Base-by-base conservation (phyloP, 768 basidiomycete genomes). In the Pleurotus sapidus region DNA sequence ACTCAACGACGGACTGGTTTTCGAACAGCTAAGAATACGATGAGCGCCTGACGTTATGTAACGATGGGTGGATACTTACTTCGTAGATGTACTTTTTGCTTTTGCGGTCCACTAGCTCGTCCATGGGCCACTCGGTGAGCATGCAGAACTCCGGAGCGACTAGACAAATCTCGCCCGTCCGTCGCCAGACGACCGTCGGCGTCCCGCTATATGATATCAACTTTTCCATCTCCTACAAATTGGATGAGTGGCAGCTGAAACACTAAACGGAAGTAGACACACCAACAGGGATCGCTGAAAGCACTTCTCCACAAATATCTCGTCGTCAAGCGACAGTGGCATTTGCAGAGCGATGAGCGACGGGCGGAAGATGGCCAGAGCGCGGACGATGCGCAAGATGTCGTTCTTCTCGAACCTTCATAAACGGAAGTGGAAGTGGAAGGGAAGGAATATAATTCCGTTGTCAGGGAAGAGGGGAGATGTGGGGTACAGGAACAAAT, bases 291-390 rank as follows among this genome's bases (percentile, higher is more conserved):
- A 93, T 51, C 96, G 80, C 72, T 98, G 96, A 69, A 98, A 96
- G 63, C 92, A 96, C 67, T 88, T 88, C 74, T 98, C 96, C 50
- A 96, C 89, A 70, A 98, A 98, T 2, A 96, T 82, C 70, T 98
- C 96, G 73, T 98, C 96, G 64, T 97, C 95, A 57, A 94, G 85
- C 15, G 93, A 91, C 70, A 98, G 77, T 25, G 96, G 94, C 95
- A 98, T 97, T 82, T 98, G 95, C 53, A 98, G 75, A 24, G 96
- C 96, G 65, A 98, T 98, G 56, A 98, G 81, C 57, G 93, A 95
- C n/a, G 96, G 96, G 56, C 96, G 83, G 70, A 94, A 95, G 38
- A 96, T 92, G 17, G 96, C 95, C 56, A 98, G 79, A 25, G 95
- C 93, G 54, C 95, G 88, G 45, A 98, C 95, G 63, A 98, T 88